Percentiles rank a stretch among this genome's conserved stretches.
Evolutionary conservation across 2,329 filamentous ascomycete species (phyloP).

Genomic region (Cercospora sp.): DNA sequence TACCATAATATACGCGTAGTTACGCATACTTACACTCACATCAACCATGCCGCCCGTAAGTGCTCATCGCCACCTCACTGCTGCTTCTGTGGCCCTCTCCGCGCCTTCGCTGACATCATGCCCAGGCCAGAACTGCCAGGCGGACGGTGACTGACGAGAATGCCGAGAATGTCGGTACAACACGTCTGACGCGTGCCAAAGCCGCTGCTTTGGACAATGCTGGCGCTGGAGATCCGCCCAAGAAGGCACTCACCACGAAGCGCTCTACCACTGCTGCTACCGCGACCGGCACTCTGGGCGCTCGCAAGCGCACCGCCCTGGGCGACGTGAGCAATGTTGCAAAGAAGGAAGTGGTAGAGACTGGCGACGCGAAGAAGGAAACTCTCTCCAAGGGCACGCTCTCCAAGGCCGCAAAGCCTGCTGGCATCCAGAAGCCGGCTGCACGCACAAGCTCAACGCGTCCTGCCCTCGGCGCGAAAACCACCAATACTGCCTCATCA

Average conservation of each 20-base stretch:
- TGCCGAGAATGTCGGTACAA: conserved; percentile 70
- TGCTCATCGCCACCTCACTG: conserved; percentile 15
- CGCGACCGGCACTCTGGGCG: conserved; percentile 45
- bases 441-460: conserved; percentile 57
- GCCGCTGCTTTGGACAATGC: conserved; percentile 64
- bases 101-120: conserved; percentile 44
- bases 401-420: conserved; percentile 75
- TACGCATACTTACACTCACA: conserved; percentile 21
- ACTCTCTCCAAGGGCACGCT: conserved; percentile 59
- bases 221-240: conserved; percentile 60
- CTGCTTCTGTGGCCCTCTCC: conserved; percentile 12
- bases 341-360: conserved; percentile 68
- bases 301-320: conserved; percentile 74
- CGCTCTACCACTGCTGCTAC: conserved; percentile 47
- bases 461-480: conserved; percentile 65
- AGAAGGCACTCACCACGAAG: conserved; percentile 49
- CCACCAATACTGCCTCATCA: conserved; percentile 61
- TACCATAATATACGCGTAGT: conserved; percentile 21
- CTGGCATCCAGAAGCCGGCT: conserved; percentile 72
- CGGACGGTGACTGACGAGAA: conserved; percentile 87
- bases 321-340: conserved; percentile 94
- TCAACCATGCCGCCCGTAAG: conserved; percentile 42
- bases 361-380: conserved; percentile 58
- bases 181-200: conserved; percentile 91
- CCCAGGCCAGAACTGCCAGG: conserved; percentile 68